Evolutionary conservation across 208 protist species (phyloP).

Genomic region (Leishmania amazonensis): DNA sequence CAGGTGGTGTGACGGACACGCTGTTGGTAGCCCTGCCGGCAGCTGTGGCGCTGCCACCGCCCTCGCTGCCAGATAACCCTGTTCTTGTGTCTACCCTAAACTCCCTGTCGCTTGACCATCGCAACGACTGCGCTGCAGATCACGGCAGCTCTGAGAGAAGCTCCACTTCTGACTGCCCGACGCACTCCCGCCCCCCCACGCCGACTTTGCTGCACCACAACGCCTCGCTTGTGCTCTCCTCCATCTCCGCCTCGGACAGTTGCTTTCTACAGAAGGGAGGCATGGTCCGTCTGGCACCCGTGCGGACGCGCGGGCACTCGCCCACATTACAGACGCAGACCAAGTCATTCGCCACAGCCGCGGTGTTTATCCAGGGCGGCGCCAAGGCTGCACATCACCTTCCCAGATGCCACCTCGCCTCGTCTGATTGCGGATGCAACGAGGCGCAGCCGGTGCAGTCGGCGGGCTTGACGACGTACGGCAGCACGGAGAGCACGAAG

Average conservation of each 20-base stretch:
- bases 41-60: neutral
- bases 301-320: slow-evolving; percentile 12
- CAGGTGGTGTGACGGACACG: neutral
- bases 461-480: slow-evolving; percentile 15
- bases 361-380: neutral
- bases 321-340: neutral
- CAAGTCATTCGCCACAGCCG: neutral
- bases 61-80: neutral
- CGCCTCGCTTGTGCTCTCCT: slow-evolving; percentile 43
- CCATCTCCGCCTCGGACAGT: slow-evolving; percentile 44
- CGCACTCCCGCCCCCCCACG: slow-evolving; percentile 1
- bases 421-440: slow-evolving; percentile 8
- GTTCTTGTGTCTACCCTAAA: neutral
- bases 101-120: neutral
- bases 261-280: slow-evolving; percentile 32
- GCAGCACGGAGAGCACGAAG: slow-evolving; percentile 11
- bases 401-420: slow-evolving; percentile 16
- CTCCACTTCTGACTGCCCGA: neutral
- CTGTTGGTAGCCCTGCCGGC: neutral
- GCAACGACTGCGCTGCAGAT: neutral
- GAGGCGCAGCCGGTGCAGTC: slow-evolving; percentile 16
- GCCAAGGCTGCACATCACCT: slow-evolving; percentile 14
- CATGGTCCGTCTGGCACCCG: slow-evolving; percentile 48
- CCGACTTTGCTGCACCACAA: slow-evolving; percentile 5
- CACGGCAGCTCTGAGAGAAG: no score